Base-by-base conservation (phyloP, 768 basidiomycete species). In the Auriscalpium microsporum region DNA sequence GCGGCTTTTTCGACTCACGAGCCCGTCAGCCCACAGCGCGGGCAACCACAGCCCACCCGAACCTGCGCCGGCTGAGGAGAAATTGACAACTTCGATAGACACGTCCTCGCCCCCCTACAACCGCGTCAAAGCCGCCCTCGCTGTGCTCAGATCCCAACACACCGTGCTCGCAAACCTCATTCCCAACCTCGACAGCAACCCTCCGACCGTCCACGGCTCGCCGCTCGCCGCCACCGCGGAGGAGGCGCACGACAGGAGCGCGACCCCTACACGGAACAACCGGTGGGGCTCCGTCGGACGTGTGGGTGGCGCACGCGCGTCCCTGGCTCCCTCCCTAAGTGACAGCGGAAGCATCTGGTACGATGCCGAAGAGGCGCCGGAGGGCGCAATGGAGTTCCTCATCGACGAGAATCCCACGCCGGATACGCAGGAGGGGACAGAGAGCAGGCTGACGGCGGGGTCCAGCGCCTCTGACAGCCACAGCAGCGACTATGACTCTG, bases 381-480 rank as follows among this genome's bases (percentile, higher is more conserved):
- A 84, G 58, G 84, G 81, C 1, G 78, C 82, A 6, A 78, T 86
- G 63, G 90, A 92, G 65, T 90, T 84, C 65, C 64, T 87, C 2
- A 69, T 90, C 16, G 70, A 70, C 14, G 69, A 68, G 2, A 54
- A 60, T 8, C 59, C 64, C 6, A 19, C 37, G 13, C 13, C 46
- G 48, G 65, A 68, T 4, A 67, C 67, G 14, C 57, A 49, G 40
- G 73, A 66, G 36, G 21, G 35, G 14, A 17, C 45, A 6, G 51
- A 55, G 75, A 78, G 58, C 42, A 54, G 53, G 47, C 56, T 61
- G 53, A 67, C 68, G n/a, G 66, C 72, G 14, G 63, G 73, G 10
- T 72, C 72, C 35, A 70, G 69, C 34, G 73, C 75, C 37, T 73
- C 72, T 33, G 80, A 79, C 57, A 66, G 72, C 21, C 80, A 76